Evolutionary conservation across 805 yeast species (phyloP), one percentile per base, ranked within the genome.

Genomic region (Teunomyces gatunensis): DNA sequence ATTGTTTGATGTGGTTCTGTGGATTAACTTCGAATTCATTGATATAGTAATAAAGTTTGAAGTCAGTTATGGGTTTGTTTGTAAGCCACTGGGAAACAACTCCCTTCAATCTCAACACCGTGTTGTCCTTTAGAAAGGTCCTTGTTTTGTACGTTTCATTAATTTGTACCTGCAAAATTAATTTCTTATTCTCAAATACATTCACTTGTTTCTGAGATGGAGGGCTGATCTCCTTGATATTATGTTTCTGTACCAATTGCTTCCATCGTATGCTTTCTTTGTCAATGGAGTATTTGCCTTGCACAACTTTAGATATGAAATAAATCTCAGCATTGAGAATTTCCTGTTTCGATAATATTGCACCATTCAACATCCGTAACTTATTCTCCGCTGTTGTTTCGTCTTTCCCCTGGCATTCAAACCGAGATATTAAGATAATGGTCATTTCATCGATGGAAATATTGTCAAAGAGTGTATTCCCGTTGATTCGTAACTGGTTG

Each of bases 321-420:
- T 78, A 88, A 4, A 87, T 59, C 60, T 89, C 96, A 0, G 87
- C 85, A 53, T 84, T 86, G 5, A 49, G 53, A 13, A 89, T 70
- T 42, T 83, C 86, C 1, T 64, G 72, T 0, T 39, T 47, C 2
- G 68, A 58, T 6, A 88, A 65, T 0, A 32, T 44, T 0, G 82
- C 73, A 0, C 96, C 96, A 57, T 90, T 83, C 11, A 89, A 63
- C 20, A 63, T 65, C 0, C 41, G 34, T 1, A 85, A 37, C 0
- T 51, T 45, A 1, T 67, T 64, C 10, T 42, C 33, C 17, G 1
- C 9, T 27, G n/a, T 18, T 6, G 5, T 32, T 27, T 29, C 15
- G 6, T 29, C 34, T n/a, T 42, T 42, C 1, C 39, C 47, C 12
- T 45, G 45, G 46, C 69, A 67, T 5, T 46, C 50, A 5, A 71